Base-by-base conservation (phyloP, 371 early-diverging fungal species). In the Mortierella sp. region DNA sequence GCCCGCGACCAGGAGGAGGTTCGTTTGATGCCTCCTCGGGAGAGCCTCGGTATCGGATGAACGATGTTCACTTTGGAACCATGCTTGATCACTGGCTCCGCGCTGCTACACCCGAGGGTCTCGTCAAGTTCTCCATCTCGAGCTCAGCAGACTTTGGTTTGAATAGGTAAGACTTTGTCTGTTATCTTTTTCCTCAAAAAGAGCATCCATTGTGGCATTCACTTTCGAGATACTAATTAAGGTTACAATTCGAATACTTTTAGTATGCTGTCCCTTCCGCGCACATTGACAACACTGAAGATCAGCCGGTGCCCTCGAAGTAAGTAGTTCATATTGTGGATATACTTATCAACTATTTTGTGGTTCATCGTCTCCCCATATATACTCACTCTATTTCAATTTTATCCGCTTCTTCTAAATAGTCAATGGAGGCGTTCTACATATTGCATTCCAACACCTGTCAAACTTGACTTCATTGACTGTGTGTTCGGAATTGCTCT, bases 41-140 rank as follows among this genome's bases (percentile, higher is more conserved):
- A 11, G 24, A 45, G 24, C 65, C 65, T 10, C 47, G 54, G 8
- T 63, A 70, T 34, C 76, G 45, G 9, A 80, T 76, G 54, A 73
- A 34, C 16, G 72, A 65, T 7, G 52, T 19, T 38, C 73, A 31
- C 5, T 54, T 72, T 44, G 77, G 81, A 9, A 72, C 81, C 11
- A 73, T 65, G 47, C 58, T 81, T 55, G 81, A 81, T 14, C 72
- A 73, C 55, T 81, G 77, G 81, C 77, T 81, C 38, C 73, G 63
- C 11, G 65, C 76, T 34, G 74, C 81, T 2, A 58, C 77, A 7
- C 81, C 77, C 10, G 48, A 76, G 24, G 45, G 55, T 10, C 52
- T 81, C 5, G 77, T 38, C 19, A 68, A 68, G n/a, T 81, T 81
- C 24, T 72, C 77, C 34, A 58, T 81, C 14, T 42, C 71, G 21